Conservation (phyloP, 2,329 filamentous ascomycete species). For the Zasmidium cellare region DNA sequence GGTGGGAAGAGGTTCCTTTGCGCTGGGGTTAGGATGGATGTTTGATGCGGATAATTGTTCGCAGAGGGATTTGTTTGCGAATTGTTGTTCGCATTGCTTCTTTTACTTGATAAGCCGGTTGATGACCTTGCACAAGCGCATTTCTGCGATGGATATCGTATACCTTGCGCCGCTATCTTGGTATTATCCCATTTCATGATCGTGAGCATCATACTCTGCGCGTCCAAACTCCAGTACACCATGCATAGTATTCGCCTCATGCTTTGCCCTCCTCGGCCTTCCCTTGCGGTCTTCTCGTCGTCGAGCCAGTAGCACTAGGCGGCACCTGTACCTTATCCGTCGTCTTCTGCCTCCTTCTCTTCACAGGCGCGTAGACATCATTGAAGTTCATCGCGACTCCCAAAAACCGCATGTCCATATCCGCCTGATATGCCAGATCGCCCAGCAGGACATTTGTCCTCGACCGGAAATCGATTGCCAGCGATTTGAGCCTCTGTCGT, state of each 20-base stretch:
- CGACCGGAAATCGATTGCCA: conserved; percentile 74
- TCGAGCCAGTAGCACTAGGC: not conserved
- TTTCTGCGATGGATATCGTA: too few species aligned
- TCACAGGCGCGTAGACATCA: conserved; percentile 82
- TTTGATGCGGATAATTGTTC: too few species aligned
- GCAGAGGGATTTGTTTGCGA: too few species aligned
- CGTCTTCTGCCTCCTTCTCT: conserved; percentile 52
- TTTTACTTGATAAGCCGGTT: too few species aligned
- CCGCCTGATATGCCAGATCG: conserved; percentile 88
- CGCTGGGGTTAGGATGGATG: too few species aligned
- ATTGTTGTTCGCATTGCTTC: too few species aligned
- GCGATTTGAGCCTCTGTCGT: conserved; percentile 68
- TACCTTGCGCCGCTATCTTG: not conserved
- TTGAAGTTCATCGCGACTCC: conserved; percentile 99
- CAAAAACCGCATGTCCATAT: conserved; percentile 92
- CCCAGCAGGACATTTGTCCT: conserved; percentile 80
- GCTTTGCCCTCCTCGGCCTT: conserved; percentile 1
- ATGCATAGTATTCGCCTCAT: not conserved
- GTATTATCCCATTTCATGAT: not conserved
- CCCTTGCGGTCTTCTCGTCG: not conserved
- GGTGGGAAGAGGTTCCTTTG: too few species aligned
- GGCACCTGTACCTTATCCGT: conserved; percentile 17
- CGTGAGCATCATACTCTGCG: not conserved
- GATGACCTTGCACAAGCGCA: too few species aligned
- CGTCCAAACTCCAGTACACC: not conserved